phyloP scores from a whole-genome alignment of 495 filamentous ascomycete species.

The Lentithecium fluviatile region DNA sequence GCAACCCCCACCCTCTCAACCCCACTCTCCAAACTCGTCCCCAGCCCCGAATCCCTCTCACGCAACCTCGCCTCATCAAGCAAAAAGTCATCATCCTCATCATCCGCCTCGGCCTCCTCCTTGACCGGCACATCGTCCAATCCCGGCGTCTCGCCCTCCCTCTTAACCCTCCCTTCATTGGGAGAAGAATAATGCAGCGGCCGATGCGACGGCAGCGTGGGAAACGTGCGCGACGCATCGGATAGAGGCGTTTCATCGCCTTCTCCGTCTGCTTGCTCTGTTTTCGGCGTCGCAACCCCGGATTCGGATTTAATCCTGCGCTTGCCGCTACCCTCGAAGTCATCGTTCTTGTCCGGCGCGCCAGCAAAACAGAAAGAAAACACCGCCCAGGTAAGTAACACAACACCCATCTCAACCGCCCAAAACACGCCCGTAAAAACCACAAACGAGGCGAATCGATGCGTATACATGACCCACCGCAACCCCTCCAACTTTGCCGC shows the following conservation, averaged over 20 bases:
- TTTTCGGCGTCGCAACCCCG: conserved; percentile 32
- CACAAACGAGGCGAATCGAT: conserved; percentile 66
- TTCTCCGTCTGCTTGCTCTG: conserved; percentile 11
- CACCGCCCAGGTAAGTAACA: conserved; percentile 58
- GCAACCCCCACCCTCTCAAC: too few relatives aligned
- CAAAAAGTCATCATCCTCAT: conserved; percentile 40
- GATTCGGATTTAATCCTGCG: conserved; percentile 25
- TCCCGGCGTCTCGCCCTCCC: conserved; percentile 17
- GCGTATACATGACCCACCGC: conserved; percentile 75
- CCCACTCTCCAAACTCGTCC: conserved; percentile 3
- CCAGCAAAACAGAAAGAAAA: conserved; percentile 41
- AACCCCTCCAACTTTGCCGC: conserved; percentile 71
- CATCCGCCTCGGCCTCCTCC: conserved; percentile 41
- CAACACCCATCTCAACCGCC: conserved; percentile 63
- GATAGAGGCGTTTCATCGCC: conserved; percentile 40
- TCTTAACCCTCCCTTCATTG: conserved; percentile 32
- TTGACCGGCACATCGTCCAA: conserved; percentile 25
- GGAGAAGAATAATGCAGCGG: conserved; percentile 47
- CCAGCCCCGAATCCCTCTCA: conserved; percentile 29
- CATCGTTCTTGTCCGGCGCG: conserved; percentile 8
- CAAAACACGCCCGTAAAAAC: conserved; percentile 71
- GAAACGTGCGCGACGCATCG: conserved; percentile 55
- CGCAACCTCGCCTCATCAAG: too few relatives aligned
- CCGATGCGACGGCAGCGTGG: conserved; percentile 53
- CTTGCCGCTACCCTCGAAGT: not conserved